Conservation (phyloP, 1,284 basidiomycete species). For the Coriolopsis trogii region DNA sequence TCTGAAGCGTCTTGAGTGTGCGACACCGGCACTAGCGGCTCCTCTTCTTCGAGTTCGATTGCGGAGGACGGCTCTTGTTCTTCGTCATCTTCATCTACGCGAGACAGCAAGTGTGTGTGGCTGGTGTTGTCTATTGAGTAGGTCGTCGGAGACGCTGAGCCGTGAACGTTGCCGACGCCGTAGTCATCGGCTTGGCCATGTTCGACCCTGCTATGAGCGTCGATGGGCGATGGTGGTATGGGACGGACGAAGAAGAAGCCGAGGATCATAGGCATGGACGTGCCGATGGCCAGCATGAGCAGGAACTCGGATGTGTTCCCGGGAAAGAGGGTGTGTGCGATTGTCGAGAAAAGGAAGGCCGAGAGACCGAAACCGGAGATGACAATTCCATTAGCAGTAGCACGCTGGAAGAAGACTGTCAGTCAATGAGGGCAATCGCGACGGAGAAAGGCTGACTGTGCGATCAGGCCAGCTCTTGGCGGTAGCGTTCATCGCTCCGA, state of each 20-base stretch:
- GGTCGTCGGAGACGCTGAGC: constrained; percentile 22
- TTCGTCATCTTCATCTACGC: constrained; percentile 26
- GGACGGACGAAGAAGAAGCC: constrained; percentile 66
- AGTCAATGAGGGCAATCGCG: not conserved
- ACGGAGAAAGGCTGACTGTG: constrained; percentile 39
- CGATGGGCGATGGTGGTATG: constrained; percentile 48
- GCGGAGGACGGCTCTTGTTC: constrained; percentile 2
- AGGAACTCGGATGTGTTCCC: constrained; percentile 75
- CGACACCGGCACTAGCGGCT: constrained; percentile 10
- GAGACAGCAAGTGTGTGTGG: constrained; percentile 30
- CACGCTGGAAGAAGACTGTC: constrained; percentile 47
- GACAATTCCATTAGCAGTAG: constrained; percentile 72
- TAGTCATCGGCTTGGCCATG: constrained; percentile 21
- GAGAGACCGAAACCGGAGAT: constrained; percentile 85
- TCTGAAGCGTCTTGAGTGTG: constrained; percentile 25
- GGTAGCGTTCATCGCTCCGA: constrained; percentile 60
- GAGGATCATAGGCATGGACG: constrained; percentile 67
- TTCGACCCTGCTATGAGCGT: constrained; percentile 22
- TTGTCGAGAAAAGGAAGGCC: constrained; percentile 77
- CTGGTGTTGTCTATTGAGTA: constrained; percentile 34
- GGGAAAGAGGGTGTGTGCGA: constrained; percentile 67
- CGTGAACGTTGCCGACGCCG: constrained; percentile 22
- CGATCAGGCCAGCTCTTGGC: constrained; percentile 66
- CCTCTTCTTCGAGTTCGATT: constrained; percentile 14
- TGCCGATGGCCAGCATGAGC: constrained; percentile 70